Conservation (phyloP, 192 early-diverging fungal species). For the Helicostylum pulchrum region DNA sequence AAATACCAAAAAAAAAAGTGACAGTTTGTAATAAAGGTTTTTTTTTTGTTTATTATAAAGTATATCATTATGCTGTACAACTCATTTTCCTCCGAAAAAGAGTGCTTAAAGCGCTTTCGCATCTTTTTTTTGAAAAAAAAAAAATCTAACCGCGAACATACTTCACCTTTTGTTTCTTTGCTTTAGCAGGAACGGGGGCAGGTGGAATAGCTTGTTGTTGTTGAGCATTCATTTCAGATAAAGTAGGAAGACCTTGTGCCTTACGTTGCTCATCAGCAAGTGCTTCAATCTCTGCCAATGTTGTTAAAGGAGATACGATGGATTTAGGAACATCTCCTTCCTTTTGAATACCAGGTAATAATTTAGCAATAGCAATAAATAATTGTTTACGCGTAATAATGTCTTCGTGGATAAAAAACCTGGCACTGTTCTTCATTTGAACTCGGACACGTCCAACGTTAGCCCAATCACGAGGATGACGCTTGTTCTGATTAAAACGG, state of each 20-base stretch:
- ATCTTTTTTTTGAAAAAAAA: neutral
- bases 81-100: constrained; percentile 25
- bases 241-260: constrained; percentile 32
- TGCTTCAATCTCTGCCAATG: constrained; percentile 28
- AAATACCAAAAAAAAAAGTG: too few relatives aligned
- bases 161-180: constrained; percentile 34
- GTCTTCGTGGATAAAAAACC: constrained; percentile 38
- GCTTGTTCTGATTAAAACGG: constrained; percentile 41
- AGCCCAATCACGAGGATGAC: constrained; percentile 68
- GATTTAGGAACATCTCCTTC: constrained; percentile 23
- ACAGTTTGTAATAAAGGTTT: too few relatives aligned
- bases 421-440: constrained; percentile 48
- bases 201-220: neutral
- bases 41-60: neutral
- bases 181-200: constrained; percentile 7
- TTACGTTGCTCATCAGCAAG: constrained; percentile 32
- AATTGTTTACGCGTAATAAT: constrained; percentile 48
- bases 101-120: constrained; percentile 1
- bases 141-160: constrained; percentile 25
- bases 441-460: constrained; percentile 69
- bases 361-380: constrained; percentile 25
- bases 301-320: constrained; percentile 32
- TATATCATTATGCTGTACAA: constrained; percentile 7
- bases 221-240: constrained; percentile 25
- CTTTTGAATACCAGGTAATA: constrained; percentile 31